Evolutionary conservation across 495 filamentous ascomycete genomes (phyloP).

Genomic region (Mycothermus thermophilus): DNA sequence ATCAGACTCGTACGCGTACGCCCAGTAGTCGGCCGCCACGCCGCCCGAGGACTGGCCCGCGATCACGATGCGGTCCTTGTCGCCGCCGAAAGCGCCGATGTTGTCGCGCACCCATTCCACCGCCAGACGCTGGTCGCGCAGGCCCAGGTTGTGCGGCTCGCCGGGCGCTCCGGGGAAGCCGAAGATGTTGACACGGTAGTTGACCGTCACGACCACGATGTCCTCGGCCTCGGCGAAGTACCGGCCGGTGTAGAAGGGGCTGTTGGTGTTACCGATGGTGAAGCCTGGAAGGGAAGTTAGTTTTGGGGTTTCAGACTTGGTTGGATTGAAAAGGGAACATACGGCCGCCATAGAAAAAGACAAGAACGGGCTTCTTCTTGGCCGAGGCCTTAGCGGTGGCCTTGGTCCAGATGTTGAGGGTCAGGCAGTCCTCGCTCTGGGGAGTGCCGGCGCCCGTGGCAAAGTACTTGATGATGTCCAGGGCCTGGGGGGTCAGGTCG

Average conservation of each 20-base stretch:
- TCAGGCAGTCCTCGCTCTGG: conserved; percentile 5
- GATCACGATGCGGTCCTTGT: conserved; percentile 19
- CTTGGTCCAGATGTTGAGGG: conserved; percentile 4
- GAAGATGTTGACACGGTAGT: conserved; percentile 17
- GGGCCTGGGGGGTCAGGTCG: conserved; percentile 12
- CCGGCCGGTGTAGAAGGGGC: conserved; percentile 5
- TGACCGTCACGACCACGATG: conserved; percentile 20
- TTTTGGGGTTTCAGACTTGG: conserved; percentile 3
- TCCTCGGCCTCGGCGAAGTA: conserved; percentile 20
- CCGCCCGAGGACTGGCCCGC: conserved; percentile 8
- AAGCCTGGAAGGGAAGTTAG: conserved; percentile 17
- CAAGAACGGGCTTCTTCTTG: conserved; percentile 1
- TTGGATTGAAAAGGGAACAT: conserved; percentile 1
- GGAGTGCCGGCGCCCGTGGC: conserved; percentile 6
- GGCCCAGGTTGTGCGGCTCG: conserved; percentile 15
- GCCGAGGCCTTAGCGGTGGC: background rate
- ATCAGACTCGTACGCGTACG: conserved; percentile 34
- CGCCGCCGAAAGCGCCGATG: conserved; percentile 37
- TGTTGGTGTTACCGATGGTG: conserved; percentile 36
- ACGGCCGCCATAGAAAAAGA: conserved; percentile 22
- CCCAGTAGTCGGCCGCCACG: conserved; percentile 36
- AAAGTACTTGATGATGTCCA: conserved; percentile 12
- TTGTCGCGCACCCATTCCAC: conserved; percentile 29
- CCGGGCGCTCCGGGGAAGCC: conserved; percentile 12
- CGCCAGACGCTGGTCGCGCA: conserved; percentile 17